Evolutionary conservation across 352 stramenopile species (phyloP).

Genomic region (Pythium myriotylum): DNA sequence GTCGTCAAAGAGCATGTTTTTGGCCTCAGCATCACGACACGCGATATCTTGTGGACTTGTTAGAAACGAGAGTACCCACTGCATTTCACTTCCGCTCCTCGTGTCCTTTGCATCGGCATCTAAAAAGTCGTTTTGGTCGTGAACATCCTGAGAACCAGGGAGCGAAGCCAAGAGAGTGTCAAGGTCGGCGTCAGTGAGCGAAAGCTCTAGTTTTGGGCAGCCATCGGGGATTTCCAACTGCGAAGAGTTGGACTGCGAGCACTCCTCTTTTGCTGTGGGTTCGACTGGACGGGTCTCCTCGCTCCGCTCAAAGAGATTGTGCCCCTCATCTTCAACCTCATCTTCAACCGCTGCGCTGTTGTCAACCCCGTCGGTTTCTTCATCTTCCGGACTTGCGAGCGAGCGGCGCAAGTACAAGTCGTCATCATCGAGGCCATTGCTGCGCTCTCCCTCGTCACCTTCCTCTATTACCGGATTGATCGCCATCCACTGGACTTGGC

Average conservation of each 20-base stretch:
- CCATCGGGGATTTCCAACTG: conserved; percentile 9
- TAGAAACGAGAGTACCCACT: conserved; percentile 74
- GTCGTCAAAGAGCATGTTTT: conserved; percentile 42
- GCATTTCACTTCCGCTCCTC: conserved; percentile 43
- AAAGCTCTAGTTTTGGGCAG: conserved; percentile 52
- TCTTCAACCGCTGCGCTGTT: too few relatives aligned
- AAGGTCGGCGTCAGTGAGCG: conserved; percentile 56
- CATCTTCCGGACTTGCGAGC: conserved; percentile 5
- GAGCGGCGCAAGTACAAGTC: conserved; percentile 17
- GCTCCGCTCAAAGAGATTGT: background rate
- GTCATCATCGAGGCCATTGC: background rate
- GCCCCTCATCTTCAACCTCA: too few relatives aligned
- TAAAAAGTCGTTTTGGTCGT: background rate
- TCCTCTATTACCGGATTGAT: conserved; percentile 60
- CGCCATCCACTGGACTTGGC: conserved; percentile 69
- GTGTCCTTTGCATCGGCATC: conserved; percentile 20
- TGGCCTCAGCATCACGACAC: conserved; percentile 53
- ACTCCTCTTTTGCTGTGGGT: background rate
- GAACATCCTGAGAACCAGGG: conserved; percentile 3
- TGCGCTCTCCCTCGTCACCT: conserved; percentile 26
- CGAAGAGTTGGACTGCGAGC: background rate
- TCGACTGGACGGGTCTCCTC: conserved; percentile 14
- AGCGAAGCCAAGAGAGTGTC: conserved; percentile 56
- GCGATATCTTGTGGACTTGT: conserved; percentile 50
- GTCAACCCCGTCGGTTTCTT: background rate